Conservation (phyloP, 768 basidiomycete species). For the Tylopilus sp. region DNA sequence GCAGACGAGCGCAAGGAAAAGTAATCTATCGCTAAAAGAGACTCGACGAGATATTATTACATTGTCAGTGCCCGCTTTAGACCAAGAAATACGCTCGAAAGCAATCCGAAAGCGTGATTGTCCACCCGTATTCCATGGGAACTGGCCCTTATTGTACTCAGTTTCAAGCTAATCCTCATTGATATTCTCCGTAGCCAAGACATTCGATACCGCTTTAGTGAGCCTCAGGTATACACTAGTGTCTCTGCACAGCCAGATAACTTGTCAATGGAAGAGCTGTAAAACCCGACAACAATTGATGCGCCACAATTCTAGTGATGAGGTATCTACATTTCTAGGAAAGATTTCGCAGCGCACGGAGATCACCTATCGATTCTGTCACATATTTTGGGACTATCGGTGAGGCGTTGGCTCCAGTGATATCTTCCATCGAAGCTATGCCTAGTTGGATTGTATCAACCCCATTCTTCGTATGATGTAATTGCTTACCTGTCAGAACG, state of each 20-base stretch:
- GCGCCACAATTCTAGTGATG: background rate
- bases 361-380: conserved; percentile 77
- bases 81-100: too few species aligned
- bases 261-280: conserved; percentile 40
- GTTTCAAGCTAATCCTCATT: background rate
- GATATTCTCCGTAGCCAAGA: background rate
- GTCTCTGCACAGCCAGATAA: conserved; percentile 36
- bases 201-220: conserved; percentile 19
- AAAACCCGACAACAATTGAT: conserved; percentile 18
- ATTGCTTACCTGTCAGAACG: conserved; percentile 77
- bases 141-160: too few species aligned
- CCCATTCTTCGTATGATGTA: background rate
- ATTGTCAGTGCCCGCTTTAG: too few species aligned
- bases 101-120: too few species aligned
- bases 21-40: too few species aligned
- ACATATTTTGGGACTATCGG: conserved; percentile 78
- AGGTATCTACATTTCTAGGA: background rate
- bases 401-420: conserved; percentile 69
- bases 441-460: conserved; percentile 42
- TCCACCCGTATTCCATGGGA: too few species aligned
- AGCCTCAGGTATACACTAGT: conserved; percentile 68
- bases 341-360: conserved; percentile 41
- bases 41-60: too few species aligned
- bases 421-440: conserved; percentile 70
- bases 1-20: too few species aligned